Conservation (phyloP, 176 grass and related monocot genomes). For the Urochloa ruziziensis region DNA sequence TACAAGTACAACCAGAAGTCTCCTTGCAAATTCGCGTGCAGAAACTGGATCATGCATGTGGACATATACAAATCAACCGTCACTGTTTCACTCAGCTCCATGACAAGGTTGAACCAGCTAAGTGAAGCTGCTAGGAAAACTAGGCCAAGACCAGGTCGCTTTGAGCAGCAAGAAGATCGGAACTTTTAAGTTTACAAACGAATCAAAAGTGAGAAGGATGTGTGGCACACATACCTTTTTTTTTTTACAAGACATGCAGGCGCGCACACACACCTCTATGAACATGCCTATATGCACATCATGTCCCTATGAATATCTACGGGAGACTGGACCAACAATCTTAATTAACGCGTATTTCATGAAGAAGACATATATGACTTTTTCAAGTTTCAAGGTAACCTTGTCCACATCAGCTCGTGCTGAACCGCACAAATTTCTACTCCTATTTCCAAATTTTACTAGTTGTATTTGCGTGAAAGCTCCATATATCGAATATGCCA, state of each 20-base stretch:
- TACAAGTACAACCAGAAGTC: not conserved
- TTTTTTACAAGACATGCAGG: too few species aligned
- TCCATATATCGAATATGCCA: too few species aligned
- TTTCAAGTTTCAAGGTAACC: too few species aligned
- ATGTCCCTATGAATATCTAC: too few species aligned
- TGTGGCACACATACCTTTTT: too few species aligned
- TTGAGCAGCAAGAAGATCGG: not conserved
- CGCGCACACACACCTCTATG: too few species aligned
- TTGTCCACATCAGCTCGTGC: not conserved
- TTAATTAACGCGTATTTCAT: not conserved
- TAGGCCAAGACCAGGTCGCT: not conserved
- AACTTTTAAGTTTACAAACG: not conserved
- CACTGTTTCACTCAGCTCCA: not conserved
- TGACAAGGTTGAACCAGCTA: not conserved
- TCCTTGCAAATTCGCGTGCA: not conserved
- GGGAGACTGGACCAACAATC: not conserved
- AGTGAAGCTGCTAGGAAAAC: not conserved
- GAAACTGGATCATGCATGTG: not conserved
- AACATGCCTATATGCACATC: too few species aligned
- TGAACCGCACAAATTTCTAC: not conserved
- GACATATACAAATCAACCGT: not conserved
- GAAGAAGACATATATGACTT: not conserved
- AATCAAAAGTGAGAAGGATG: not conserved
- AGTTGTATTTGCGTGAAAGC: not conserved
- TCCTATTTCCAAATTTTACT: not conserved